Evolutionary conservation across 352 stramenopile species (phyloP).

Genomic region (Thalassiosira tumida): DNA sequence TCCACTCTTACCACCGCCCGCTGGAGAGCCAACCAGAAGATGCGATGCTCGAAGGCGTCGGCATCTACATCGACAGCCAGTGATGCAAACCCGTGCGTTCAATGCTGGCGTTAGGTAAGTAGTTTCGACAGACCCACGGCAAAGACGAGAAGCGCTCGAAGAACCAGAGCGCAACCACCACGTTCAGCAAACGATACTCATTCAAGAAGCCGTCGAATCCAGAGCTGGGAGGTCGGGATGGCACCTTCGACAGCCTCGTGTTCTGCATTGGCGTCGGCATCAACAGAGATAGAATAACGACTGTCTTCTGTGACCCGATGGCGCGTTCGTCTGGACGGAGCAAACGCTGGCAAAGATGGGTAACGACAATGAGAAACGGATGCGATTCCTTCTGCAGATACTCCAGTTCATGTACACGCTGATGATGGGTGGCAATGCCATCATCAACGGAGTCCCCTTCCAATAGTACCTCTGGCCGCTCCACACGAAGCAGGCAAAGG

Average conservation of each 20-base stretch:
- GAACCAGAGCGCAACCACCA: not conserved
- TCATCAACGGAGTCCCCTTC: not conserved
- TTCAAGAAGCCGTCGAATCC: constrained; percentile 1
- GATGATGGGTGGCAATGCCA: not conserved
- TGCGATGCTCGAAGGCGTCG: not conserved
- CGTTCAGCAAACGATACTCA: not conserved
- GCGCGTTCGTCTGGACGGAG: not conserved
- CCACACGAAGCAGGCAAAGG: no score
- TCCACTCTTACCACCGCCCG: not conserved
- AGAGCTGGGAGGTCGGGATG: not conserved
- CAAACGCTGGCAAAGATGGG: not conserved
- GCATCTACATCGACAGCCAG: not conserved
- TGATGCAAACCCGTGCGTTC: not conserved
- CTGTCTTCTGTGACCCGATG: not conserved
- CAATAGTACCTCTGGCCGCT: not conserved
- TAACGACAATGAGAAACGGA: not conserved
- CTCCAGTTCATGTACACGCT: not conserved
- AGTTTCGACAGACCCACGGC: not conserved
- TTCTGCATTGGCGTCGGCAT: not conserved
- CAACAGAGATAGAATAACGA: not conserved
- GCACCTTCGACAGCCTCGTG: not conserved
- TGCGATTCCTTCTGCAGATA: not conserved
- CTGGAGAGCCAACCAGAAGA: not conserved
- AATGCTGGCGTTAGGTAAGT: not conserved
- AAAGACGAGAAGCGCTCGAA: not conserved